Evolutionary conservation across 2,329 filamentous ascomycete genomes (phyloP), one percentile per base, ranked within the genome.

Genomic region (Fusarium temperatum): DNA sequence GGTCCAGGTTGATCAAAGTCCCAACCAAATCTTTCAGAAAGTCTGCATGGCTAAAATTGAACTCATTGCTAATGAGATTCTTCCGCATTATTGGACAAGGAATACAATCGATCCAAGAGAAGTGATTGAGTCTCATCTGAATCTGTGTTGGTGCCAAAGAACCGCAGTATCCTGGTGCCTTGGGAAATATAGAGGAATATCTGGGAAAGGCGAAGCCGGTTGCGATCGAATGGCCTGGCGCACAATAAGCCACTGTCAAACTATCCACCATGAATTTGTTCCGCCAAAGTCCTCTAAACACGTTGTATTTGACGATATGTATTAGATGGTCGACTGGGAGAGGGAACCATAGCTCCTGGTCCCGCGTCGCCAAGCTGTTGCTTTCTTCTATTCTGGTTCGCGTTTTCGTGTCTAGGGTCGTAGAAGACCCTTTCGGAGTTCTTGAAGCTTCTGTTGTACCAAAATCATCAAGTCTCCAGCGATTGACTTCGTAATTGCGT

Each of bases 361-460:
- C 17, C 10, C 2, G 9, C 3, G 8, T 32, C 1, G 18, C 7
- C 2, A 26, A 1, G 12, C 6, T 20, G 4, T 5, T 22, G 22
- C n/a, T 24, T 41, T n/a, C 22, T 26, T 39, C 32, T 26, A 10
- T n/a, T 5, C 2, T 14, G 4, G 2, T 18, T 4, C 17, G 14
- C 9, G 8, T 0, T 26, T 13, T 18, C 18, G 1, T 48, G 1
- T 8, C 6, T 8, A 2, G 7, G 8, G 14, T 1, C 7, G 5
- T 3, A 17, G 4, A 0, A 18, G 36, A 14, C 14, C 10, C 4
- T 9, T 22, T 22, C 5, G 10, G 18, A 41, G 1, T 17, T 1
- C 13, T 12, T 5, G 5, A 3, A 7, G 35, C 0, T n/a, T n/a
- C n/a, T 1, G 8, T 17, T 18, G 6, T 0, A 26, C 1, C 15